A percentile compares a stretch with the other conserved stretches of the same genome.
Evolutionary conservation across 176 grass and related monocot genomes (phyloP).

Genomic region (Oryza meridionalis): DNA sequence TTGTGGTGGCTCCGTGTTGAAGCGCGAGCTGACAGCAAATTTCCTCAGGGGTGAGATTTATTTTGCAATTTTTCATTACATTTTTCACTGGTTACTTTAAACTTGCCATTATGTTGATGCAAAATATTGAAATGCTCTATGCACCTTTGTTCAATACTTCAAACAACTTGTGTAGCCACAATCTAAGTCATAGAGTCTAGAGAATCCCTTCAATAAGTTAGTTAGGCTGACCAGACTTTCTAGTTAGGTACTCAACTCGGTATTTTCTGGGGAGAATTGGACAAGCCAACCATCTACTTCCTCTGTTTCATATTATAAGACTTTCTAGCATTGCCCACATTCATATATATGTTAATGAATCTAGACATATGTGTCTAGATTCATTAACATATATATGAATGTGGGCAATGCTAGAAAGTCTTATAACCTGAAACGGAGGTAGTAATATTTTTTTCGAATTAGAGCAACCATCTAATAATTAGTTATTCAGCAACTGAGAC

Average conservation of each 20-base stretch:
- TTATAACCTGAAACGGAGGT: no score
- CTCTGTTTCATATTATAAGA: no score
- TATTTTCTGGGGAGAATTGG: neutral
- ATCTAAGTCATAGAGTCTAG: neutral
- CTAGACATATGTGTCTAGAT: no score
- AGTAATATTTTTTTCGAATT: neutral
- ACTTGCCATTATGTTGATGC: neutral
- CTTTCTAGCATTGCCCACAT: no score
- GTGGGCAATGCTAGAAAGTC: no score
- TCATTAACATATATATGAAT: no score
- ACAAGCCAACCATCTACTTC: slow-evolving; percentile 9
- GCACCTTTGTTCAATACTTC: neutral
- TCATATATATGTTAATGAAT: no score
- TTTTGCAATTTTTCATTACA: neutral
- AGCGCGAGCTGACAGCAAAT: slow-evolving; percentile 92
- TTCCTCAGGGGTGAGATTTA: slow-evolving; percentile 74
- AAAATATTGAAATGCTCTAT: neutral
- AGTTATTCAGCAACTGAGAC: slow-evolving; percentile 3
- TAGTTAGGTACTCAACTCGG: neutral
- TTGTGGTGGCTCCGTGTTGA: slow-evolving; percentile 98
- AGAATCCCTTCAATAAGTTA: neutral
- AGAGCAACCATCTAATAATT: slow-evolving; percentile 10
- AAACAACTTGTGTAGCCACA: slow-evolving; percentile 9
- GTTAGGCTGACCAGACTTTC: neutral
- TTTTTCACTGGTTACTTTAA: slow-evolving; percentile 8